These are phyloP conservation scores for Calonectria pseudoreteaudii DNA, from an alignment of 2,329 filamentous ascomycete genomes.

Conservation along the genomic window DNA sequence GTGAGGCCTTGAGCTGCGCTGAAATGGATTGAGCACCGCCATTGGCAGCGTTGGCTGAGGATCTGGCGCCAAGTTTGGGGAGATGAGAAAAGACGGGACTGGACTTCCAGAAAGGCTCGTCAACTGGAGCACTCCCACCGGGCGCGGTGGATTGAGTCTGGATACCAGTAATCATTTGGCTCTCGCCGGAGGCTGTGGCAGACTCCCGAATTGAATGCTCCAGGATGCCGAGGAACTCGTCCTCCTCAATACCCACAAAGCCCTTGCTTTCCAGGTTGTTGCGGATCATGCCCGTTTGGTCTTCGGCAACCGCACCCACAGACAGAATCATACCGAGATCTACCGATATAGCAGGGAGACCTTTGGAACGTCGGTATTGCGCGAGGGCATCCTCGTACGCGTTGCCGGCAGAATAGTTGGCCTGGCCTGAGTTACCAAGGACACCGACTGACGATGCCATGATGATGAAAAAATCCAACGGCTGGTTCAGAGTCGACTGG, in stretches of 20 bases:
- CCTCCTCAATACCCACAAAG: not conserved
- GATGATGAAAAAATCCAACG: conserved; percentile 15
- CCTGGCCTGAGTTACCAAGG: not conserved
- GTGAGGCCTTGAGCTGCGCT: not conserved
- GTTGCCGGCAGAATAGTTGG: not conserved
- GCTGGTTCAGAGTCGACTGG: not conserved
- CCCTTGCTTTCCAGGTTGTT: not conserved
- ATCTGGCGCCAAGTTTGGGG: not conserved
- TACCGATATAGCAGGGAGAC: not conserved
- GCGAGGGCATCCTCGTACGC: not conserved
- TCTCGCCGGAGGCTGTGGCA: not conserved
- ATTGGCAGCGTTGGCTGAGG: not conserved
- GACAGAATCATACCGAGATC: not conserved
- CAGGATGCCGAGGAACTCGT: not conserved
- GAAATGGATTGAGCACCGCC: not conserved
- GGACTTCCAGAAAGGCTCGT: not conserved
- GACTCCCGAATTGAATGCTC: not conserved
- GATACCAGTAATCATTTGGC: not conserved
- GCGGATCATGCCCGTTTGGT: not conserved
- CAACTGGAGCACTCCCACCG: not conserved
- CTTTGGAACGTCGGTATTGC: not conserved
- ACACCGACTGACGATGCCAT: not conserved
- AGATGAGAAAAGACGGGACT: not conserved
- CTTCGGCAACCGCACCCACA: not conserved
- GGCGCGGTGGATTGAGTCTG: not conserved